Percentiles rank a stretch among this genome's conserved stretches.
phyloP scores from a whole-genome alignment of 768 basidiomycete species.

The Tephrocybe sp. region DNA sequence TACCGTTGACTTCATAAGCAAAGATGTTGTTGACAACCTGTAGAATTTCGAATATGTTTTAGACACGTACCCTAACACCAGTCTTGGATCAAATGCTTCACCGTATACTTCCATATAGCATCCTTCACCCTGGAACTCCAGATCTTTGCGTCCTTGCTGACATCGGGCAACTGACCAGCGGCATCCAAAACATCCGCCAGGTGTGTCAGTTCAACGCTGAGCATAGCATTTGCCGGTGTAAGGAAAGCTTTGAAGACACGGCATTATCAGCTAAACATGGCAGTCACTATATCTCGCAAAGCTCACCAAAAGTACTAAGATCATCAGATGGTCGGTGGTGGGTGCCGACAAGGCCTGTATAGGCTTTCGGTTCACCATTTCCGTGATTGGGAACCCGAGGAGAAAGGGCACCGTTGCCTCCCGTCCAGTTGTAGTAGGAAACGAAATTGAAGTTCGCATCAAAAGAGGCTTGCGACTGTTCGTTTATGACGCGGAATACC shows the following conservation, averaged over 20 bases:
- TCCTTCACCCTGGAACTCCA: slow-evolving; percentile 59
- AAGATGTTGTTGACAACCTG: slow-evolving; percentile 67
- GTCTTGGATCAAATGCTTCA: slow-evolving; percentile 25
- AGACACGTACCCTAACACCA: neutral
- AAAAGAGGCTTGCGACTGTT: slow-evolving; percentile 74
- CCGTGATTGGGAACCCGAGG: slow-evolving; percentile 67
- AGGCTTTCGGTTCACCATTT: slow-evolving; percentile 75
- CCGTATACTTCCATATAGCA: slow-evolving; percentile 65
- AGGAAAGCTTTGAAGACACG: slow-evolving; percentile 53
- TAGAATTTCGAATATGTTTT: neutral
- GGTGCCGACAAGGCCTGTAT: slow-evolving; percentile 75
- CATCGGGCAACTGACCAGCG: slow-evolving; percentile 43
- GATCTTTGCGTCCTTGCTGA: slow-evolving; percentile 51
- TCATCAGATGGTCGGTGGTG: slow-evolving; percentile 80
- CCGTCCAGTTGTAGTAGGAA: slow-evolving; percentile 84
- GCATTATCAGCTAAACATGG: neutral
- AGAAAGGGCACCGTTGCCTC: slow-evolving; percentile 60
- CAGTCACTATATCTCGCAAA: slow-evolving; percentile 6
- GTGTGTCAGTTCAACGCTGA: slow-evolving; percentile 69
- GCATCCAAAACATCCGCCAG: slow-evolving; percentile 60
- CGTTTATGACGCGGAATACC: slow-evolving; percentile 74
- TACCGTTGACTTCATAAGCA: slow-evolving; percentile 78
- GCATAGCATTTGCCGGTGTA: slow-evolving; percentile 81
- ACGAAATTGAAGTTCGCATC: slow-evolving; percentile 71
- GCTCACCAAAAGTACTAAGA: slow-evolving; percentile 60